phyloP scores from a whole-genome alignment of 1,284 basidiomycete species.

The Puccinia triticina region DNA sequence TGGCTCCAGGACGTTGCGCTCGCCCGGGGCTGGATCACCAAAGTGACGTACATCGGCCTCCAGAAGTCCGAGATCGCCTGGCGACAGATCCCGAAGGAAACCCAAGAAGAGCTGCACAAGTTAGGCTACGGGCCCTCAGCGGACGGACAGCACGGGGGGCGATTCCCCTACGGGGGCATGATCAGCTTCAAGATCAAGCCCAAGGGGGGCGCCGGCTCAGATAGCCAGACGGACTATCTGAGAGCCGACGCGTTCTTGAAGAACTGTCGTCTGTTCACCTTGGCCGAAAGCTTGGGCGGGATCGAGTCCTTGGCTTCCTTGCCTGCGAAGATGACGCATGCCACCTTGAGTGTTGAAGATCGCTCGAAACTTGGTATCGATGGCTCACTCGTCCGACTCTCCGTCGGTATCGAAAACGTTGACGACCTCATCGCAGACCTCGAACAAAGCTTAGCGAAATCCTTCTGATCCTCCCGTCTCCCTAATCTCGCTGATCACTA shows the following conservation, averaged over 20 bases:
- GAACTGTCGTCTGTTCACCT: conserved; percentile 71
- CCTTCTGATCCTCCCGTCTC: neutral
- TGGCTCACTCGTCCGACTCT: conserved; percentile 77
- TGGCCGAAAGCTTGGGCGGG: conserved; percentile 88
- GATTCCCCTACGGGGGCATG: conserved; percentile 68
- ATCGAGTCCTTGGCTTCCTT: conserved; percentile 87
- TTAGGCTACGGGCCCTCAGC: conserved; percentile 59
- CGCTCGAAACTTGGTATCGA: conserved; percentile 75
- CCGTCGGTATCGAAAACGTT: conserved; percentile 84
- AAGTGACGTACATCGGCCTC: conserved; percentile 85
- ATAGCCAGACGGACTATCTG: conserved; percentile 56
- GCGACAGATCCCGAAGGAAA: conserved; percentile 64
- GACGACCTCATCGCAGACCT: conserved; percentile 80
- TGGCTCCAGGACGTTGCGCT: conserved; percentile 66
- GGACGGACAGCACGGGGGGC: conserved; percentile 56
- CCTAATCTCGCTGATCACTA: no score
- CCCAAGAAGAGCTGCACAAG: conserved; percentile 50
- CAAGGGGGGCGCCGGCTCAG: conserved; percentile 59
- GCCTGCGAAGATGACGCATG: conserved; percentile 65
- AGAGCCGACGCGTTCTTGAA: conserved; percentile 72
- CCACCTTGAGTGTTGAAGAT: conserved; percentile 69
- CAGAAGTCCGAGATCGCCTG: conserved; percentile 69
- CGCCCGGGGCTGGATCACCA: conserved; percentile 66
- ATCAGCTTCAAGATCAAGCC: conserved; percentile 67
- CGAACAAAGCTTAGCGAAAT: conserved; percentile 67